Conservation (phyloP, 2,329 filamentous ascomycete species). For the Neoscytalidium dimidiatum region DNA sequence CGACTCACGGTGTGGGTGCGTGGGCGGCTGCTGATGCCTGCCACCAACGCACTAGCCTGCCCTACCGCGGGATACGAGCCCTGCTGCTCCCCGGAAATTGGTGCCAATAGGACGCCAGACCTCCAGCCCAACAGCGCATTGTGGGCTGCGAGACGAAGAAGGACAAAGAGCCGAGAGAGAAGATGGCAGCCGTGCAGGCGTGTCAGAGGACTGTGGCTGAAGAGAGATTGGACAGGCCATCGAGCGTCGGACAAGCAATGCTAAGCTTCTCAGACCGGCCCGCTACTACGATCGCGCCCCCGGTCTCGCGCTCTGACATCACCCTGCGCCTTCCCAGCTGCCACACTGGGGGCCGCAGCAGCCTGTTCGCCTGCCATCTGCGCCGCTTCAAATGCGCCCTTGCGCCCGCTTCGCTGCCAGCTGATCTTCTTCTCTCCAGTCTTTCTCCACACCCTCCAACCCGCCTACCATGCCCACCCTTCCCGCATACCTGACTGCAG, state of each 20-base stretch:
- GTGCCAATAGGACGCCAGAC: neutral
- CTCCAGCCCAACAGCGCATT: no score
- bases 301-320: neutral
- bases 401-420: neutral
- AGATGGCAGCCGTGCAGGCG: no score
- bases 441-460: neutral
- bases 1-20: neutral
- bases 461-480: constrained; percentile 1
- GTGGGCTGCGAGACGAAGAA: no score
- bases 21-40: neutral
- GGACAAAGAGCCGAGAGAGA: no score
- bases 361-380: neutral
- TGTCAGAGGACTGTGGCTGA: no score
- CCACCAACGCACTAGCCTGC: neutral
- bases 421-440: neutral
- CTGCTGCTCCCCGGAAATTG: neutral
- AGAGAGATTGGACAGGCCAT: neutral
- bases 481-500: neutral
- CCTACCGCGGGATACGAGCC: neutral
- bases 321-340: neutral
- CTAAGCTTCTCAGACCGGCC: constrained; percentile 5
- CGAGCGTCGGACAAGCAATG: neutral
- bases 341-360: neutral
- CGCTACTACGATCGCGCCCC: neutral
- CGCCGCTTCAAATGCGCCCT: neutral